A percentile compares a stretch with the other conserved stretches of the same genome.
Evolutionary conservation across 768 basidiomycete species (phyloP).

Genomic region (Vararia minispora): DNA sequence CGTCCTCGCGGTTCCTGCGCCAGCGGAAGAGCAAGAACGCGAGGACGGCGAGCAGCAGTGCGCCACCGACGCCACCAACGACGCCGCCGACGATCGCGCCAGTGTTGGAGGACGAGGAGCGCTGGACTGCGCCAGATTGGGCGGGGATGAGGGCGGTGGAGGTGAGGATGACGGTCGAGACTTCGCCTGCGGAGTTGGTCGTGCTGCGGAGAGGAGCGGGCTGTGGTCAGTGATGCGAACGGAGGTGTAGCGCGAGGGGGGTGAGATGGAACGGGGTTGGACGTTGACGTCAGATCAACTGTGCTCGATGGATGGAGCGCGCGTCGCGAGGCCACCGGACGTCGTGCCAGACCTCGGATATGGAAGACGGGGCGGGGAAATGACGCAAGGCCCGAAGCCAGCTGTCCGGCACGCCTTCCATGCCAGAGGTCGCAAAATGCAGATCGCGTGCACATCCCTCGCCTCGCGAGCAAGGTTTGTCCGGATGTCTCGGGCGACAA

Average conservation of each 20-base stretch:
- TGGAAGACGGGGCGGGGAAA: background rate
- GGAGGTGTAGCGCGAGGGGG: conserved; percentile 1
- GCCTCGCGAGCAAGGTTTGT: too few species aligned
- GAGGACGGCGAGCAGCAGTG: conserved; percentile 17
- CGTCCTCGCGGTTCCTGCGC: conserved; percentile 22
- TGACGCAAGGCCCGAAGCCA: background rate
- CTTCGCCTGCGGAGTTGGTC: conserved; percentile 6
- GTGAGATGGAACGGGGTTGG: background rate
- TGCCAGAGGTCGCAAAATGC: too few species aligned
- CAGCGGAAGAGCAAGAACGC: conserved; percentile 21
- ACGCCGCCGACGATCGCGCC: conserved; percentile 22
- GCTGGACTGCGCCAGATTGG: conserved; percentile 2
- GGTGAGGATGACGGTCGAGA: conserved; percentile 6
- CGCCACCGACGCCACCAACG: conserved; percentile 17
- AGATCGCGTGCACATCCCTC: too few species aligned
- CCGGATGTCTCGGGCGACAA: too few species aligned
- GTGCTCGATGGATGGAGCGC: background rate
- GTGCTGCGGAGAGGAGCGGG: conserved; percentile 3
- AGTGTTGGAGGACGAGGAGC: conserved; percentile 5
- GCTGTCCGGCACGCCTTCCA: too few species aligned
- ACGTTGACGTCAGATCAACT: background rate
- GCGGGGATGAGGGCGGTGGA: conserved; percentile 17
- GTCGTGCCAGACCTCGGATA: background rate
- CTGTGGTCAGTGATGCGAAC: too few species aligned
- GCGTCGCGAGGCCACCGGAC: background rate